Conservation (phyloP, 345 rosid genomes). For the Brassica juncea region DNA sequence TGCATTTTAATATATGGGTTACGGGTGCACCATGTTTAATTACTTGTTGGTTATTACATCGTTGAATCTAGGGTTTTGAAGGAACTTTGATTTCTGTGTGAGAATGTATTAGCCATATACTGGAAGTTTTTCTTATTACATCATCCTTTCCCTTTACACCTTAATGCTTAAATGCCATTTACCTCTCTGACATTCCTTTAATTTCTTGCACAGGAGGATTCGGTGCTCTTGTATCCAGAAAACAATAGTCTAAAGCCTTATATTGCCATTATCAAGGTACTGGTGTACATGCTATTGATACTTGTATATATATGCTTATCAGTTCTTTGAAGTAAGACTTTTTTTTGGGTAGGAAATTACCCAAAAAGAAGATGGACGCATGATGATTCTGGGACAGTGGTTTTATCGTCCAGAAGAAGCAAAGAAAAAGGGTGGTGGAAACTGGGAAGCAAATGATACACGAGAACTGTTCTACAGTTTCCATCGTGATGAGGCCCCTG, state of each 20-base stretch:
- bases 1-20: background rate
- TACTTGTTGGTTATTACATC: background rate
- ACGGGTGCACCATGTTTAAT: background rate
- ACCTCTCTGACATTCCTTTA: background rate
- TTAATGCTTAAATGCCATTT: background rate
- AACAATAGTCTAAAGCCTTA: background rate
- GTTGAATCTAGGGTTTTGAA: background rate
- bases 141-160: background rate
- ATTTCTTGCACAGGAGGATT: constrained; percentile 18
- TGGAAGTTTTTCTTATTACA: background rate
- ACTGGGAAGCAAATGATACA: constrained; percentile 82
- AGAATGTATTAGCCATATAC: background rate
- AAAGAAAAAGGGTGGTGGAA: constrained; percentile 88
- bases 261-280: background rate
- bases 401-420: constrained; percentile 99
- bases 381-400: constrained; percentile 97
- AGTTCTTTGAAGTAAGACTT: background rate
- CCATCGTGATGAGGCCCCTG: constrained; percentile 82
- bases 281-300: background rate
- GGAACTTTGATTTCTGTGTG: constrained; percentile 11
- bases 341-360: constrained; percentile 64
- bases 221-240: background rate
- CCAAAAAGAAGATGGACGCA: constrained; percentile 54
- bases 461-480: constrained; percentile 93
- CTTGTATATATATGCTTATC: background rate